Conservation (phyloP, 495 filamentous ascomycete genomes). For the Aspergillus haitiensis region DNA sequence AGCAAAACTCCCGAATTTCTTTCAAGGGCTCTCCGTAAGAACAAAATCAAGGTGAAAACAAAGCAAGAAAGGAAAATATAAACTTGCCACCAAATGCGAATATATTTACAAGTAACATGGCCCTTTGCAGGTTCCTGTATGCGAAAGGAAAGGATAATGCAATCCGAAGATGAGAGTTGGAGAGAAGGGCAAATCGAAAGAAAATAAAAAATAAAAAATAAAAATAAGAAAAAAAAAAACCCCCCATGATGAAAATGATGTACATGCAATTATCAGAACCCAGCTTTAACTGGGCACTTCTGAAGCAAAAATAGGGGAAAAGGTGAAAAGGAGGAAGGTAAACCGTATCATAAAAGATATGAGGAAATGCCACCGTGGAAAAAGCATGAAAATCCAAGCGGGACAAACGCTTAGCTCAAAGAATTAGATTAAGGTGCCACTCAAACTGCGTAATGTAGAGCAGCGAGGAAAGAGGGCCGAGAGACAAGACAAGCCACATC, state of each 20-base stretch:
- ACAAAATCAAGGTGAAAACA: slow-evolving; percentile 16
- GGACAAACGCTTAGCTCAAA: not conserved
- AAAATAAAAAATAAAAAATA: slow-evolving; percentile 2
- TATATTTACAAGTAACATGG: slow-evolving; percentile 32
- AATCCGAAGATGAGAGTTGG: slow-evolving; percentile 1
- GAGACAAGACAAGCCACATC: not conserved
- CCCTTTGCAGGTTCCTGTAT: slow-evolving; percentile 24
- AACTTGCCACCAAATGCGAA: slow-evolving; percentile 30
- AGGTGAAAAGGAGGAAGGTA: not conserved
- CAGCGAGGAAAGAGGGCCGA: not conserved
- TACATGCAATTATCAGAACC: slow-evolving; percentile 26
- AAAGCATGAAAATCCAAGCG: not conserved
- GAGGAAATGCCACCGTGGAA: not conserved
- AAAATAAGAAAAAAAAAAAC: not conserved
- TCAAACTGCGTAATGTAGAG: not conserved
- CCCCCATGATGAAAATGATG: slow-evolving; percentile 27
- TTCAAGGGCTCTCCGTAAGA: slow-evolving; percentile 11
- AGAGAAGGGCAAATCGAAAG: too few relatives aligned
- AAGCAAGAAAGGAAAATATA: slow-evolving; percentile 13
- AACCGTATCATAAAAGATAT: not conserved
- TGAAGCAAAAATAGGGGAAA: not conserved
- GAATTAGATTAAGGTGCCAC: not conserved
- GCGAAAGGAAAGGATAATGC: slow-evolving; percentile 22
- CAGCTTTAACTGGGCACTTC: slow-evolving; percentile 13
- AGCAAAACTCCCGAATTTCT: slow-evolving; percentile 13